Evolutionary conservation across 306 rosid genomes (phyloP).

Genomic region (Lablab purpureus): DNA sequence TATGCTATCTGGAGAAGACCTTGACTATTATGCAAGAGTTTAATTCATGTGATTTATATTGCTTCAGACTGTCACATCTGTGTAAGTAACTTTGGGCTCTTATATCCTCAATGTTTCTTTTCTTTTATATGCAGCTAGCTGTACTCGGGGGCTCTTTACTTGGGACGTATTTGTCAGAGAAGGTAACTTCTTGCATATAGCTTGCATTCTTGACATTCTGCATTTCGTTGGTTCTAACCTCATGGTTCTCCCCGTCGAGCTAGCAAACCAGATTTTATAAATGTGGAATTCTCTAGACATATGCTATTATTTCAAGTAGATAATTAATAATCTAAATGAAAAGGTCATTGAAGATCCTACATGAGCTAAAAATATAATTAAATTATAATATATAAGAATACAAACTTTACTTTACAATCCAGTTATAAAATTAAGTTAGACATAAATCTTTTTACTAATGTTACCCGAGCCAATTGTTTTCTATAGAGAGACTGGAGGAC

Average conservation of each 20-base stretch:
- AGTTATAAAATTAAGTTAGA: no score
- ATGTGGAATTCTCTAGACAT: neutral
- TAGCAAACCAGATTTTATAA: conserved; percentile 2
- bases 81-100: conserved; percentile 11
- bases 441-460: no score
- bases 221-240: conserved; percentile 28
- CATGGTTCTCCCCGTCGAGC: conserved; percentile 25
- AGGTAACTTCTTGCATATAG: conserved; percentile 63
- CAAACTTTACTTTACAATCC: no score
- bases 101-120: neutral
- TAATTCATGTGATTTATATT: conserved; percentile 16
- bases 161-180: conserved; percentile 93
- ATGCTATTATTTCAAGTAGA: conserved; percentile 22
- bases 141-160: conserved; percentile 93
- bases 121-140: conserved; percentile 72
- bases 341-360: no score
- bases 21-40: conserved; percentile 35
- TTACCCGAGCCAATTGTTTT: no score
- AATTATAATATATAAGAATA: no score
- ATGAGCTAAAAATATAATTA: no score
- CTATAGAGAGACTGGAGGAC: no score
- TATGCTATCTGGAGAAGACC: conserved; percentile 5
- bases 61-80: neutral
- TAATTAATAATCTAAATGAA: conserved; percentile 4
- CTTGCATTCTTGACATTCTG: conserved; percentile 28